Evolutionary conservation across 140 eudicot genomes (phyloP), one percentile per base, ranked within the genome.

Genomic region (Ambrosia hybrid): DNA sequence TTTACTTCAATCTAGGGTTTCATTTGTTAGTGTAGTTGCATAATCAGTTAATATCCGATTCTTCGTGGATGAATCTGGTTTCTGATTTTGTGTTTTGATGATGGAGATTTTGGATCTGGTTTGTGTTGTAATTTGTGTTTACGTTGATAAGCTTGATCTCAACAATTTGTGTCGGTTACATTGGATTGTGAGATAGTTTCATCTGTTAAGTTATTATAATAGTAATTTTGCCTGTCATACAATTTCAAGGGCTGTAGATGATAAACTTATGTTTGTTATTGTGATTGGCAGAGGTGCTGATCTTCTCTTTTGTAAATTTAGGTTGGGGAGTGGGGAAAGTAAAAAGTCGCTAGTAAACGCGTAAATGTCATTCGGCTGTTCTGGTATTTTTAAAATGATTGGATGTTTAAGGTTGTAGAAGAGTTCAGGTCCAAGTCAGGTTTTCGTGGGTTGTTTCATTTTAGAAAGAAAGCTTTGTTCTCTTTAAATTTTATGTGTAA

Each of bases 1-100:
- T 36, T 48, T 37, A 46, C 34, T 53, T 64, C 55, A 71, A 64
- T 17, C 36, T 78, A 79, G 78, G 71, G 78, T 67, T 79, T 73
- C 9, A 4, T 66, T 49, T 73, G 14, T 0, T 65, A 45, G 46
- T 71, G 46, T 33, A 46, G 36, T 14, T 16, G 51, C n/a, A 39
- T 34, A 39, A 63, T 64, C 17, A 21, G 51, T 6, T 3, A 11
- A 64, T 6, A 14, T 4, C 9, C 41, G 6, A 15, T 12, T 64
- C 10, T 68, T 59, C 71, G 21, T 9, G 1, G 13, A 15, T 52
- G 46, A 41, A 41, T 41, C 46, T 41, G 46, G 51, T 14, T 33
- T 14, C 14, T 53, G 53, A 33, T 71, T 51, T 12, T 6, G 37
- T 53, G 9, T 59, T 45, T 63, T 41, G 73, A 62, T 78, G 77